These are phyloP conservation scores for Micromonas commoda DNA, from an alignment of 139 green algal species.

Conservation along the genomic window DNA sequence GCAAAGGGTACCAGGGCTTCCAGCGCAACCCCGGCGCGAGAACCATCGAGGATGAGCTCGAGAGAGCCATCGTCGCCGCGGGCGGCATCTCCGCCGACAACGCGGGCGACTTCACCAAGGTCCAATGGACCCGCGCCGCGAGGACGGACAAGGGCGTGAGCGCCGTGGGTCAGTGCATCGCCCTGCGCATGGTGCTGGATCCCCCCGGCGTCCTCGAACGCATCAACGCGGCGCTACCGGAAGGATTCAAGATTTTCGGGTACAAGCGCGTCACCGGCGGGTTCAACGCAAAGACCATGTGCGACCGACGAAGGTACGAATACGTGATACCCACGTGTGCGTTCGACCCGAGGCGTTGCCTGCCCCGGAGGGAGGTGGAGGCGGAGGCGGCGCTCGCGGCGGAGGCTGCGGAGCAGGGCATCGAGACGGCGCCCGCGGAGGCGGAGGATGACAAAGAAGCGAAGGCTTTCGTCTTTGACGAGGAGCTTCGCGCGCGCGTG, in stretches of 20 bases:
- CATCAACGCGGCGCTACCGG: slow-evolving; percentile 69
- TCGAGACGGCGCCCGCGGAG: neutral
- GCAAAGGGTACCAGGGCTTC: slow-evolving; percentile 77
- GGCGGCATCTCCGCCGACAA: slow-evolving; percentile 68
- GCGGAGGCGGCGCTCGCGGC: neutral
- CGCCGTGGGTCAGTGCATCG: slow-evolving; percentile 69
- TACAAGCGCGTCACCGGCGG: slow-evolving; percentile 69
- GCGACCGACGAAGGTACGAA: slow-evolving; percentile 79
- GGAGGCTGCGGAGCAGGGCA: neutral
- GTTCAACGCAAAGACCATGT: slow-evolving; percentile 81
- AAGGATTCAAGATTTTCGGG: slow-evolving; percentile 63
- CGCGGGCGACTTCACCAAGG: slow-evolving; percentile 59
- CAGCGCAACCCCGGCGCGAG: slow-evolving; percentile 71
- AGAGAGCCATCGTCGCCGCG: slow-evolving; percentile 57
- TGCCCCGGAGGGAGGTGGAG: neutral
- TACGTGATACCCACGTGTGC: slow-evolving; percentile 87
- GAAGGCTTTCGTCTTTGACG: slow-evolving; percentile 24
- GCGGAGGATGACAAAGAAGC: slow-evolving; percentile 8
- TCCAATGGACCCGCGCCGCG: slow-evolving; percentile 78
- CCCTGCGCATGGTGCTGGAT: slow-evolving; percentile 47
- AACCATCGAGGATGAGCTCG: slow-evolving; percentile 81
- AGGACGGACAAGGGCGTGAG: slow-evolving; percentile 97
- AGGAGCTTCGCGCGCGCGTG: slow-evolving; percentile 40
- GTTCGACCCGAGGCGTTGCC: slow-evolving; percentile 54
- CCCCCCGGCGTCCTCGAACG: slow-evolving; percentile 44